Percentiles rank a stretch among this genome's conserved stretches.
These are phyloP conservation scores for Panicum miliaceum DNA, from an alignment of 176 grass and related monocot species.

Conservation along the genomic window DNA sequence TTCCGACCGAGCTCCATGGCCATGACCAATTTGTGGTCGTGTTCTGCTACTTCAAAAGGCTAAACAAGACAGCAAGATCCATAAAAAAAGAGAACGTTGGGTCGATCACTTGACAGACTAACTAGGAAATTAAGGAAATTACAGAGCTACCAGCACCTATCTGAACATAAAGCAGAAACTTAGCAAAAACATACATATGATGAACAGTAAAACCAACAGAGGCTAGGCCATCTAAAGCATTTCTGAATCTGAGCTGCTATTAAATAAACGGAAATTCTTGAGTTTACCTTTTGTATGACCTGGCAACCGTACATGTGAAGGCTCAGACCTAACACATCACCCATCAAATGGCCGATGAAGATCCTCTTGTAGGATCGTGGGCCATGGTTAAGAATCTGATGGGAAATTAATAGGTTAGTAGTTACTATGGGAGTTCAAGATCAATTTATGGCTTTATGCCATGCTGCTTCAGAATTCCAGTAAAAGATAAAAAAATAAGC, in stretches of 20 bases:
- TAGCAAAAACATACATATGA: too few species aligned
- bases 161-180: too few species aligned
- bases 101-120: too few species aligned
- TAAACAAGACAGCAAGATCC: not conserved
- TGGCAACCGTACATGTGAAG: constrained; percentile 48
- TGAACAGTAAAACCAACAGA: too few species aligned
- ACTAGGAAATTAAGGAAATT: too few species aligned
- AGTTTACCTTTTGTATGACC: constrained; percentile 62
- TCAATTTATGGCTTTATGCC: not conserved
- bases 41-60: constrained; percentile 53
- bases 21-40: constrained; percentile 51
- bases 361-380: constrained; percentile 43
- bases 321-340: constrained; percentile 40
- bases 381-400: constrained; percentile 57
- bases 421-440: not conserved
- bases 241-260: too few species aligned
- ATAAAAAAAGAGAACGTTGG: too few species aligned
- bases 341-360: constrained; percentile 41
- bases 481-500: not conserved
- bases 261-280: too few species aligned
- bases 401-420: not conserved
- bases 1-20: constrained; percentile 53
- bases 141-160: too few species aligned
- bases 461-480: not conserved
- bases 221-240: too few species aligned